These are phyloP conservation scores for Xylariales sp. DNA, from an alignment of 2,329 filamentous ascomycete species.

Conservation along the genomic window DNA sequence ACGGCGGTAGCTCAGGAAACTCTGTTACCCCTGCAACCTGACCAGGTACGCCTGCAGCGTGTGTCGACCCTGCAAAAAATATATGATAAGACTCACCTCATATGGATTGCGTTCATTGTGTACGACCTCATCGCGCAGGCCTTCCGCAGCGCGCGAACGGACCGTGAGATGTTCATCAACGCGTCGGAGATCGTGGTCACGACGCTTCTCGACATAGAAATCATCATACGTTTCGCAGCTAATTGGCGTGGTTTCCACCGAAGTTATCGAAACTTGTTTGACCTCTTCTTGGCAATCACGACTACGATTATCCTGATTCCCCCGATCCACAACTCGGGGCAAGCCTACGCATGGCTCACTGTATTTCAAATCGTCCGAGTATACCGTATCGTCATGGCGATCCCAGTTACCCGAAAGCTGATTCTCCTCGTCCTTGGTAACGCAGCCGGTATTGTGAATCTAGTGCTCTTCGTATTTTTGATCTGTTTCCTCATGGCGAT, in stretches of 20 bases:
- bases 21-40: conserved; percentile 32
- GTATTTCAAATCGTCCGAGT: conserved; percentile 89
- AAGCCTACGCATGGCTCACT: conserved; percentile 80
- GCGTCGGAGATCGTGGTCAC: conserved; percentile 72
- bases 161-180: conserved; percentile 62
- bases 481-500: conserved; percentile 93
- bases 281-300: conserved; percentile 72
- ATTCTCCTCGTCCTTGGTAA: conserved; percentile 89
- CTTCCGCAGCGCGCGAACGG: conserved; percentile 73
- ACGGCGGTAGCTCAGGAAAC: conserved; percentile 61
- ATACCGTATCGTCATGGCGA: conserved; percentile 85
- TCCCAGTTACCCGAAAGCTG: conserved; percentile 81
- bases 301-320: conserved; percentile 86
- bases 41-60: conserved; percentile 37
- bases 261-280: conserved; percentile 70
- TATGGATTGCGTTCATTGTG: conserved; percentile 79
- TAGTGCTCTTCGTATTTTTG: conserved; percentile 94
- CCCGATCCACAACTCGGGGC: conserved; percentile 65
- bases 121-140: conserved; percentile 77
- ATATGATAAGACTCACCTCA: conserved; percentile 67
- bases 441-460: conserved; percentile 82
- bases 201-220: conserved; percentile 73
- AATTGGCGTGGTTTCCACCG: conserved; percentile 80
- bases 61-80: conserved; percentile 57
- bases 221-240: conserved; percentile 68